These are phyloP conservation scores for Ceratocystis diversiconidia DNA, from an alignment of 2,329 filamentous ascomycete genomes.

Conservation along the genomic window DNA sequence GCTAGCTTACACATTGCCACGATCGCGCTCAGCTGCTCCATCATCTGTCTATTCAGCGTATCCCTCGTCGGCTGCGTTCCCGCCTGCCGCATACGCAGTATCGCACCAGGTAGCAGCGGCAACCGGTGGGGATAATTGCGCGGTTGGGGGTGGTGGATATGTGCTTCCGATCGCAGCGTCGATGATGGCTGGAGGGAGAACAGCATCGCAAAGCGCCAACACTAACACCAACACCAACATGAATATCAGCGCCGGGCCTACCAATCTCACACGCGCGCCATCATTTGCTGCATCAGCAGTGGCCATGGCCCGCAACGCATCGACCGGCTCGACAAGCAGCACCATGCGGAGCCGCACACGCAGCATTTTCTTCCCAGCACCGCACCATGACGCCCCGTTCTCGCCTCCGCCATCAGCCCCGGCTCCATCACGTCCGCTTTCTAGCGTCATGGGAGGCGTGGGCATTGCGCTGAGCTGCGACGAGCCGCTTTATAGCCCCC, in stretches of 20 bases:
- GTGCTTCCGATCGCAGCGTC: conserved; percentile 7
- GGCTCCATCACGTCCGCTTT: not conserved
- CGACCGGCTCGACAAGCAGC: not conserved
- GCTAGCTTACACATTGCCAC: not conserved
- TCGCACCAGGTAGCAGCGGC: not conserved
- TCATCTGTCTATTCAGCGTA: conserved; percentile 2
- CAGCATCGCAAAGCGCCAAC: not conserved
- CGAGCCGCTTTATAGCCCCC: conserved; percentile 6
- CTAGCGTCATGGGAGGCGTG: not conserved
- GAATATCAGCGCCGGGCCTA: not conserved
- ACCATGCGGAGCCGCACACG: not conserved
- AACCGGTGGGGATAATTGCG: not conserved
- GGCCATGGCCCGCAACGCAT: conserved; percentile 7
- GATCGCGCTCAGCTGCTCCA: not conserved
- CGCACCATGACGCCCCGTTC: conserved; percentile 12
- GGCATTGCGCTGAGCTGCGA: conserved; percentile 11
- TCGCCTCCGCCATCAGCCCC: not conserved
- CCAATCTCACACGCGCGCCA: not conserved
- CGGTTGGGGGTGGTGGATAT: not conserved
- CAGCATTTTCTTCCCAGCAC: conserved; percentile 10
- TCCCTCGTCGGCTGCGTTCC: not conserved
- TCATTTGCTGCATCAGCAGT: conserved; percentile 8
- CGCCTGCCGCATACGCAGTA: not conserved
- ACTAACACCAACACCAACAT: not conserved
- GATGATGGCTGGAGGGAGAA: not conserved